Base-by-base conservation (phyloP, 345 rosid genomes). In the Limnanthes douglasii region DNA sequence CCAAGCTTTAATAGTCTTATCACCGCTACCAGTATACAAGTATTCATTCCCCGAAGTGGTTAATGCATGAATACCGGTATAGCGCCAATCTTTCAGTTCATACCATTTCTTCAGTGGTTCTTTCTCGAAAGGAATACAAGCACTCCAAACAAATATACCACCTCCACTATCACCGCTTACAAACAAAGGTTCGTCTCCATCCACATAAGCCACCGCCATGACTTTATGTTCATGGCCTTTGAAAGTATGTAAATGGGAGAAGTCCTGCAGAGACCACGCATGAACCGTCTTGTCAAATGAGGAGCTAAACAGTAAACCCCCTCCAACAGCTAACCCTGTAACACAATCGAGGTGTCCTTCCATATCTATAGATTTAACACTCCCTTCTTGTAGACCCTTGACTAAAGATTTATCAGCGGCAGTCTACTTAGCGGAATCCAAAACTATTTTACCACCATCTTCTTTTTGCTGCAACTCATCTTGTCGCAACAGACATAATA, bases 31-130 rank as follows among this genome's bases (percentile, higher is more conserved):
- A 28, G 83, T 64, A 33, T 79, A 88, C 26, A 83, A 71, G 59
- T 55, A 48, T 10, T 75, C 75, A 20, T 69, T 59, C 31, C 70
- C 84, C 8, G 83, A 63, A 51, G 60, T 49, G 14, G 90, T 57
- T 60, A 83, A 43, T 25, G 93, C 64, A 50, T 83, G 93, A 45
- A 88, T 73, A 31, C 97, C 97, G 35, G 83, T 71, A 60, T 75
- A 88, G 18, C 90, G 75, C 97, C 97, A 88, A 66, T 88, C 97
- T 54, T 75, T 73, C 62, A 66, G 60, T 56, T 83, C 97, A 20
- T 59, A 62, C 97, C 93, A 88, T 57, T 69, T 76, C 48, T 64
- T 83, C 12, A 73, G 34, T 6, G 86, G 90, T 43, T 75, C 76
- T 43, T 75, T 62, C 46, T 36, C 55, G 15, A 79, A 57, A 30